Conservation (phyloP, 306 rosid species). For the Carpinus viminea region DNA sequence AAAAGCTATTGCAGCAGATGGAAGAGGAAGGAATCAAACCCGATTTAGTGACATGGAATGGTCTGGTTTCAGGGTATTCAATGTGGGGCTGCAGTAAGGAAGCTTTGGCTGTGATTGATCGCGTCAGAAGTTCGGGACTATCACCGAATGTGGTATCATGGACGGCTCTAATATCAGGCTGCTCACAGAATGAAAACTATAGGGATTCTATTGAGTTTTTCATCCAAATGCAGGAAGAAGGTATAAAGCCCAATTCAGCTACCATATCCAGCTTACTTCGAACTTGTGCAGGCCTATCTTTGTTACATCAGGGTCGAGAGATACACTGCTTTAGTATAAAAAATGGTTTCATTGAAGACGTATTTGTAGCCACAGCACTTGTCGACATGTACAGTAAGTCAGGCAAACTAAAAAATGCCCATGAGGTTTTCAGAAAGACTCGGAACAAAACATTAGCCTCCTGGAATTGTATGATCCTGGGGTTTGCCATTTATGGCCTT, state of each 20-base stretch:
- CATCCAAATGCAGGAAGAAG: slow-evolving; percentile 60
- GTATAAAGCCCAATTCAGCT: slow-evolving; percentile 51
- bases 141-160: slow-evolving; percentile 69
- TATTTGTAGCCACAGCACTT: slow-evolving; percentile 55
- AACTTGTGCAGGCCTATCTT: slow-evolving; percentile 62
- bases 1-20: slow-evolving; percentile 46
- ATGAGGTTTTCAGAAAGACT: slow-evolving; percentile 49
- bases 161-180: slow-evolving; percentile 76
- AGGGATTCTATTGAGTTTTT: slow-evolving; percentile 45
- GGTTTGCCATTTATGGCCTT: slow-evolving; percentile 56
- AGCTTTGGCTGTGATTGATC: slow-evolving; percentile 46
- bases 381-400: slow-evolving; percentile 61
- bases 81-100: slow-evolving; percentile 48
- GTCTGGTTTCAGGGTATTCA: slow-evolving; percentile 67
- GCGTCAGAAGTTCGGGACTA: slow-evolving; percentile 52
- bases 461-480: slow-evolving; percentile 86
- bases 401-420: slow-evolving; percentile 51
- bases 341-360: slow-evolving; percentile 42
- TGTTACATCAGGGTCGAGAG: slow-evolving; percentile 64
- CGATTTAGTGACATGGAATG: slow-evolving; percentile 71
- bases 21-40: slow-evolving; percentile 50
- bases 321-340: slow-evolving; percentile 51
- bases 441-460: slow-evolving; percentile 57
- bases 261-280: slow-evolving; percentile 57
- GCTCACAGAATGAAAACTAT: slow-evolving; percentile 54